Base-by-base conservation (phyloP, 805 yeast species). In the Saccharomyces jurei region DNA sequence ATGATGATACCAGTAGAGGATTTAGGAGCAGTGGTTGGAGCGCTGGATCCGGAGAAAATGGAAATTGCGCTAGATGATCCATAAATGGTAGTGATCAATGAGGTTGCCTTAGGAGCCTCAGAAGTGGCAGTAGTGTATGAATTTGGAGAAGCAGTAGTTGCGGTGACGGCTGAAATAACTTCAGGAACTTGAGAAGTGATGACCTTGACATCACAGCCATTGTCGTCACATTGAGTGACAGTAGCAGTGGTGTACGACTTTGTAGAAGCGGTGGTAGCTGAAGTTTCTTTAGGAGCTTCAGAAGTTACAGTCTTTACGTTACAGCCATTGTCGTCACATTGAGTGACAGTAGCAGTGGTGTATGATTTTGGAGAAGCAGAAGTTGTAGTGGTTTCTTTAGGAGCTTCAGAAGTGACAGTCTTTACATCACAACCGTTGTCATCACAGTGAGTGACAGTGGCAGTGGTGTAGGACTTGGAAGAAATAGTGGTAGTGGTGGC, bases 371-470 rank as follows among this genome's bases (percentile, higher is more conserved):
- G 25, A 21, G 53, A 21, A 21, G 17, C 17, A 9, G 50, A 17
- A 11, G 50, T 46, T 36, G 29, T 8, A 4, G 44, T 13, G 11
- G 46, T 10, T 30, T 21, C 21, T 30, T 21, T 6, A 30, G 41
- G 17, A 36, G 46, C 22, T 29, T 25, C 17, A 13, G 36, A n/a
- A 49, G 46, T 44, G 32, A 26, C 52, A 41, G 52, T n/a, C 50
- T 48, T 48, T 3, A 11, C 32, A 11, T 36, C 22, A 50, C 51
- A 49, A 6, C 51, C 51, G 21, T 25, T 13, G 26, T 31, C 30
- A 29, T 49, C 51, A 32, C 51, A 49, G 5, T 49, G 51, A 36
- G 52, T 28, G 22, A 14, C 32, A 21, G 52, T n/a, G 13, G 32
- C 49, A 41, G 52, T n/a, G 13, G 31, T 46, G 49, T 36, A 25